These are phyloP conservation scores for Cladophialophora immunda DNA, from an alignment of 2,329 filamentous ascomycete species.

Conservation along the genomic window DNA sequence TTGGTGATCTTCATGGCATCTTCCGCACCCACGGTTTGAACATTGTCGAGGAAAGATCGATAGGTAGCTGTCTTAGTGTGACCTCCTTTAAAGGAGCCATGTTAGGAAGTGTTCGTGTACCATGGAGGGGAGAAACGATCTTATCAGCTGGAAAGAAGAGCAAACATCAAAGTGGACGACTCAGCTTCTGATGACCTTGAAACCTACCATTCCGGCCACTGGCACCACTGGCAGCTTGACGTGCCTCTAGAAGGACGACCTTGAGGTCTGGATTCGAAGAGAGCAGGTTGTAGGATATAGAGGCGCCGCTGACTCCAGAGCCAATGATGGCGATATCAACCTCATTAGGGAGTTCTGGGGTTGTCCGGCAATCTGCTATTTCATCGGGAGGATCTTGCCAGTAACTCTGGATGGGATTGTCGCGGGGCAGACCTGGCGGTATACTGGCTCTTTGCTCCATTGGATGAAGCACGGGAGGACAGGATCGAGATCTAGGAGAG, in stretches of 20 bases:
- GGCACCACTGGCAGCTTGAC: constrained; percentile 48
- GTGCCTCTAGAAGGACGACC: constrained; percentile 54
- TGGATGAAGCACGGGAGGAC: constrained; percentile 11
- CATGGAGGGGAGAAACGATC: not conserved
- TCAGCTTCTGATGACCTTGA: not conserved
- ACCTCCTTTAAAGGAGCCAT: constrained; percentile 45
- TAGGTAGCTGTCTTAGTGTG: constrained; percentile 62
- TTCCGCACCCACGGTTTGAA: constrained; percentile 54
- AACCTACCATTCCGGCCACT: constrained; percentile 45
- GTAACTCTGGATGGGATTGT: constrained; percentile 48
- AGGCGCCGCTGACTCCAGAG: constrained; percentile 51
- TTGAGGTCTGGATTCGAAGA: constrained; percentile 36
- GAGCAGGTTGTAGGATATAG: constrained; percentile 46
- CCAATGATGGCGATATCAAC: constrained; percentile 50
- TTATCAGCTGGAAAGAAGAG: constrained; percentile 9
- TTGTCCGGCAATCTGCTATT: constrained; percentile 39
- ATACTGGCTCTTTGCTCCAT: constrained; percentile 30
- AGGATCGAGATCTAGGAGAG: not conserved
- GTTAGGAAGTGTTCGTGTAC: constrained; percentile 10
- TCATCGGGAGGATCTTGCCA: constrained; percentile 45
- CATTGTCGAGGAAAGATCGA: constrained; percentile 61
- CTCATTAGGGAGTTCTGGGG: constrained; percentile 39
- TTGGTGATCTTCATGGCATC: constrained; percentile 62
- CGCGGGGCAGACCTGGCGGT: constrained; percentile 46
- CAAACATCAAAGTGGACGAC: not conserved